These are phyloP conservation scores for Microascus cirrosus DNA, from an alignment of 2,329 filamentous ascomycete genomes.

Conservation along the genomic window DNA sequence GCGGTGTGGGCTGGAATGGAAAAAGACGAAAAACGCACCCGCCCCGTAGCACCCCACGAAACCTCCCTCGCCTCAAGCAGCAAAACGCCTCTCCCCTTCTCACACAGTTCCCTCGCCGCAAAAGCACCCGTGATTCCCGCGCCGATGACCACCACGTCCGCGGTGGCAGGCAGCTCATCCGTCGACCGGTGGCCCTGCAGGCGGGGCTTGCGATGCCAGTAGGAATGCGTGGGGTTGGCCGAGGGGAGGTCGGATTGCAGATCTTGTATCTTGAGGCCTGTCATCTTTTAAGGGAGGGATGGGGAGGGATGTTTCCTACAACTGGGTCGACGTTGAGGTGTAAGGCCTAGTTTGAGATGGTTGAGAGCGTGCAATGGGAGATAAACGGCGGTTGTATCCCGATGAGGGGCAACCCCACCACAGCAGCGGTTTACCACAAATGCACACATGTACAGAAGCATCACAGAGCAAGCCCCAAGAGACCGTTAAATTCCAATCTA, in stretches of 20 bases:
- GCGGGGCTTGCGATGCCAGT: slow-evolving; percentile 61
- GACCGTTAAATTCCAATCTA: background rate
- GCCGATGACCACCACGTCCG: slow-evolving; percentile 62
- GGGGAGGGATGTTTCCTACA: too few species aligned
- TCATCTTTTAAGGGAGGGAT: slow-evolving; percentile 15
- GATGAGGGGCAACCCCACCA: background rate
- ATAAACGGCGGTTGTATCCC: background rate
- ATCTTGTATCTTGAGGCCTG: slow-evolving; percentile 15
- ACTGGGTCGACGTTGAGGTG: too few species aligned
- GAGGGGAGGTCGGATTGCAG: slow-evolving; percentile 47
- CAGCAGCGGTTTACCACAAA: background rate
- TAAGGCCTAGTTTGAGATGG: background rate
- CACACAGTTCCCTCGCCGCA: slow-evolving; percentile 52
- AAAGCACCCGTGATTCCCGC: slow-evolving; percentile 69
- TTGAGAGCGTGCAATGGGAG: background rate
- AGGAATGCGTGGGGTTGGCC: slow-evolving; percentile 49
- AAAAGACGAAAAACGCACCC: slow-evolving; percentile 37
- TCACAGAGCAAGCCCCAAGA: background rate
- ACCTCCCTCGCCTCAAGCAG: slow-evolving; percentile 71
- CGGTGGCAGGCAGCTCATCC: slow-evolving; percentile 43
- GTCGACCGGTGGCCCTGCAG: slow-evolving; percentile 62
- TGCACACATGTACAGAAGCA: background rate
- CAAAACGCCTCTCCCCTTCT: slow-evolving; percentile 42
- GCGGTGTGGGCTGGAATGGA: background rate
- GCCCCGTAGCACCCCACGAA: slow-evolving; percentile 75